Base-by-base conservation (phyloP, 2,329 filamentous ascomycete species). In the Pseudogymnoascus sp. region DNA sequence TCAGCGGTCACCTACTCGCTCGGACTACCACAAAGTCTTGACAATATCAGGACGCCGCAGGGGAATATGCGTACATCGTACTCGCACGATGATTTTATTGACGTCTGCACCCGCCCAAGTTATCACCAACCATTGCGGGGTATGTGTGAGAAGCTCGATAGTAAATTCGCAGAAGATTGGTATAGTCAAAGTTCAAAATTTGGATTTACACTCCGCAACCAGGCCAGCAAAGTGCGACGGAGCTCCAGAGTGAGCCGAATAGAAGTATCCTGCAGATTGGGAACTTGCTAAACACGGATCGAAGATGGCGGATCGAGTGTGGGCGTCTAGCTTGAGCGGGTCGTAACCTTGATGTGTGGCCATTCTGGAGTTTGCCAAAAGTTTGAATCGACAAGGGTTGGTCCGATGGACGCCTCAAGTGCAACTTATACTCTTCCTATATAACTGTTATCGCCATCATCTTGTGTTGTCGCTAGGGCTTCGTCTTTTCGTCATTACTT, bases 121-220 rank as follows among this genome's bases (percentile, higher is more conserved):
- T 74, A 73, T 65, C 31, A 62, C 15, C 71, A 71, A 41, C 71
- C 72, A 8, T 33, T 70, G 9, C 41, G 65, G 15, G 63, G 67
- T 21, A 68, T 76, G 62, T 48, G 71, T 64, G 62, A 61, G 27
- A 68, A 67, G 58, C 69, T 72, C 63, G 25, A 66, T 17, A 51
- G 68, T 59, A 64, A 71, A 59, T 66, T 76, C 62, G 61, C 67
- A 35, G 55, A 68, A 4, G 63, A 72, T 31, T 74, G 72, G 68
- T 58, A 61, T 12, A 25, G 61, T 21, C 62, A 66, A 35, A 63
- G 65, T 13, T 27, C 63, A 17, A 31, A 64, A 21, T 67, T 66
- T 61, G 68, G 69, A 2, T 67, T 70, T 61, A 31, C 17, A 15
- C 36, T 27, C 44, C 61, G 27, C 27, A 5, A 38, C 27, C 7